Conservation (phyloP, 2,329 filamentous ascomycete genomes). For the Claviceps purpurea region DNA sequence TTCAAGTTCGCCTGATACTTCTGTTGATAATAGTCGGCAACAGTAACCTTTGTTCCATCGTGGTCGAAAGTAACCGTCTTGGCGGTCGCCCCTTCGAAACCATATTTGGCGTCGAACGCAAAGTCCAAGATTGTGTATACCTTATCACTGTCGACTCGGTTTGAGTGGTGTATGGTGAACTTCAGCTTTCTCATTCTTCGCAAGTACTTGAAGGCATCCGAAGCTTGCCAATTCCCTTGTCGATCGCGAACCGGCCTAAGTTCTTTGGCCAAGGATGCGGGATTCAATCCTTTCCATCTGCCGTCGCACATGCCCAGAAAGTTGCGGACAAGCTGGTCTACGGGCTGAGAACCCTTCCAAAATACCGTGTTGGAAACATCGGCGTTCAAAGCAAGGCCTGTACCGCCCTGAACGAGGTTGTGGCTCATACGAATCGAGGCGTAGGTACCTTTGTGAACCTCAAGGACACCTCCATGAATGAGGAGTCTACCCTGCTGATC, state of each 20-base stretch:
- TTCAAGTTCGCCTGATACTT: slow-evolving; percentile 39
- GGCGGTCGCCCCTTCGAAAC: slow-evolving; percentile 32
- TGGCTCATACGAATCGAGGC: slow-evolving; percentile 68
- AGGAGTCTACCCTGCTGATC: slow-evolving; percentile 37
- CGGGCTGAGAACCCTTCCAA: slow-evolving; percentile 40
- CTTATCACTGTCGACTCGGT: slow-evolving; percentile 31
- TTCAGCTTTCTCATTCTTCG: slow-evolving; percentile 40
- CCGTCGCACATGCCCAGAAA: slow-evolving; percentile 19
- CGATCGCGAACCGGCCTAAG: slow-evolving; percentile 22
- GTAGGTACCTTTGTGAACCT: slow-evolving; percentile 82
- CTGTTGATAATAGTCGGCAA: slow-evolving; percentile 43
- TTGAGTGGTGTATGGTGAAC: slow-evolving; percentile 40
- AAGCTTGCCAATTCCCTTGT: slow-evolving; percentile 20
- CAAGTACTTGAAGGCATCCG: slow-evolving; percentile 41
- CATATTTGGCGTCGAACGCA: slow-evolving; percentile 30
- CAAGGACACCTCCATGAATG: slow-evolving; percentile 42
- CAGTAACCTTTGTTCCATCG: slow-evolving; percentile 30
- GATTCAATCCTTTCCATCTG: slow-evolving; percentile 14
- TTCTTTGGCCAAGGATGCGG: slow-evolving; percentile 13
- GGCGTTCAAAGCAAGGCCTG: slow-evolving; percentile 67
- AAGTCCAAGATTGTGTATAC: slow-evolving; percentile 40
- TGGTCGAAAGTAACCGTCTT: slow-evolving; percentile 42
- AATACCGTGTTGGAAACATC: slow-evolving; percentile 90
- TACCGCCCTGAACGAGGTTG: slow-evolving; percentile 30
- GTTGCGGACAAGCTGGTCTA: slow-evolving; percentile 26